Evolutionary conservation across 2,329 filamentous ascomycete species (phyloP).

Genomic region (Beauveria sp.): DNA sequence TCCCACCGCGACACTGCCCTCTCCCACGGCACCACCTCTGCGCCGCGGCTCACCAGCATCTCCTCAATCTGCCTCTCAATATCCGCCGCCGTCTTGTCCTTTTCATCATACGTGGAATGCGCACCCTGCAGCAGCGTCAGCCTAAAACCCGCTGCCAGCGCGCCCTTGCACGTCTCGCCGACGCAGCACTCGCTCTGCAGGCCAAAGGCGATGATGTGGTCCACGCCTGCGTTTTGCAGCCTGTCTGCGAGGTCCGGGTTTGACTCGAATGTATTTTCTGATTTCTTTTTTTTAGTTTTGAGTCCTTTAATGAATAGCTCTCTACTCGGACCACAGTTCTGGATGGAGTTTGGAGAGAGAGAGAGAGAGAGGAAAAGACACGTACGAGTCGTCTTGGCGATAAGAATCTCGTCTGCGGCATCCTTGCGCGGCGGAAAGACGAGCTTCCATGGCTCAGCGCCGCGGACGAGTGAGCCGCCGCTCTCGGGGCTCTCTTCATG

Average conservation of each 20-base stretch:
- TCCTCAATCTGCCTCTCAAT: slow-evolving; percentile 24
- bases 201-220: slow-evolving; percentile 21
- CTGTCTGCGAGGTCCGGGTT: slow-evolving; percentile 21
- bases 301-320: background rate
- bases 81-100: slow-evolving; percentile 17
- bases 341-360: too few species aligned
- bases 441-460: slow-evolving; percentile 21
- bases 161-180: slow-evolving; percentile 19
- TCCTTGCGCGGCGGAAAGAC: slow-evolving; percentile 20
- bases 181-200: slow-evolving; percentile 27
- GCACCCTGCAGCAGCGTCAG: slow-evolving; percentile 23
- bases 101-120: slow-evolving; percentile 24
- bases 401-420: slow-evolving; percentile 17
- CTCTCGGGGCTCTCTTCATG: slow-evolving; percentile 21
- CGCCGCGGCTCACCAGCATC: slow-evolving; percentile 17
- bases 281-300: background rate
- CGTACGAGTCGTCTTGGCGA: slow-evolving; percentile 22
- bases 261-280: slow-evolving; percentile 23
- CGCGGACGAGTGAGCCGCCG: slow-evolving; percentile 17
- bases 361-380: background rate
- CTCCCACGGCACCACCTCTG: slow-evolving; percentile 18
- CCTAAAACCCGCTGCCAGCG: slow-evolving; percentile 21
- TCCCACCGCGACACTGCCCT: slow-evolving; percentile 12
- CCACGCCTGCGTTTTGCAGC: slow-evolving; percentile 18
- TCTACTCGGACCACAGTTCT: too few species aligned